Conservation (phyloP, 768 basidiomycete species). For the Leccinum rimulosum region DNA sequence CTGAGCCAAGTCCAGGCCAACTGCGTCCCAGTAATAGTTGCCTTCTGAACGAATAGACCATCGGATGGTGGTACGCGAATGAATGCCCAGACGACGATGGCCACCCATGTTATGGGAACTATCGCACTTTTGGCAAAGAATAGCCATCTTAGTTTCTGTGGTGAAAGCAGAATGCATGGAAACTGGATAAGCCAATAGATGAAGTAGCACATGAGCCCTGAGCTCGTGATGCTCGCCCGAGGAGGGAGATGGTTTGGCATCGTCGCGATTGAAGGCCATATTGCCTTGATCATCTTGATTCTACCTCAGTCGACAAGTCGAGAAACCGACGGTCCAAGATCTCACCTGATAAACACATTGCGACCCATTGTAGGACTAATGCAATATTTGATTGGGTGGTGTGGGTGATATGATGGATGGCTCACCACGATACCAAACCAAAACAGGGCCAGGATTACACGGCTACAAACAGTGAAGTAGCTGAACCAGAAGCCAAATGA, state of each 20-base stretch:
- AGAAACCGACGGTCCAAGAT: neutral
- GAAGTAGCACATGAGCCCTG: conserved; percentile 73
- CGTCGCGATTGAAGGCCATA: conserved; percentile 71
- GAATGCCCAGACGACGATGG: conserved; percentile 79
- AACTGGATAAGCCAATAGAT: conserved; percentile 77
- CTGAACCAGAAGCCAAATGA: conserved; percentile 90
- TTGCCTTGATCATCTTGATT: conserved; percentile 67
- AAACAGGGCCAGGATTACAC: conserved; percentile 75
- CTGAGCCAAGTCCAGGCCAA: conserved; percentile 76
- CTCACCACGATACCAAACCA: conserved; percentile 76
- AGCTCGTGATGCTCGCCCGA: conserved; percentile 59
- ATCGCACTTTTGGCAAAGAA: conserved; percentile 69
- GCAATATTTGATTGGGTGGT: neutral
- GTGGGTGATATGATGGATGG: neutral
- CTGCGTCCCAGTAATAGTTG: conserved; percentile 51
- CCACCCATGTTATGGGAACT: conserved; percentile 63
- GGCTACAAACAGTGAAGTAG: conserved; percentile 81
- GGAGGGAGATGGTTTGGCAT: conserved; percentile 64
- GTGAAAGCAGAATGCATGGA: conserved; percentile 72
- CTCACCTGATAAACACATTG: conserved; percentile 67
- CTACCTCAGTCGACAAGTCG: neutral
- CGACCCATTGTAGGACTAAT: conserved; percentile 55
- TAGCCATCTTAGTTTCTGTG: conserved; percentile 73
- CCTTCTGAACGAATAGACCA: conserved; percentile 56
- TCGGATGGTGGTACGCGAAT: conserved; percentile 58